These are phyloP conservation scores for Crithidia fasciculata DNA, from an alignment of 208 protist species.

Conservation along the genomic window DNA sequence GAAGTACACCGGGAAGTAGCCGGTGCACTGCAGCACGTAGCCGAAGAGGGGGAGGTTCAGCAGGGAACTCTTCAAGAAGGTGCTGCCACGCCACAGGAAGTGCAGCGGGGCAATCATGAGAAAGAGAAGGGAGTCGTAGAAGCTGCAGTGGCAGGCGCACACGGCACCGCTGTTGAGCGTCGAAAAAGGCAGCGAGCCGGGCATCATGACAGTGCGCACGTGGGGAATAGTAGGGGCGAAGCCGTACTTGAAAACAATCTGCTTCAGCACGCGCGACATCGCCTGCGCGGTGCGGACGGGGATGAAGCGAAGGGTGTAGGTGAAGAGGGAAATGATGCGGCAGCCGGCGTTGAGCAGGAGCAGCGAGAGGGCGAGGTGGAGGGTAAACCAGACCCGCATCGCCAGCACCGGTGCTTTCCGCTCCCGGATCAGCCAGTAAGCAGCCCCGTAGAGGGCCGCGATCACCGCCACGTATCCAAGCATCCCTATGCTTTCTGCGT, in stretches of 20 bases:
- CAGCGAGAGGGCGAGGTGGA: conserved; percentile 38
- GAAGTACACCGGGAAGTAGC: conserved; percentile 85
- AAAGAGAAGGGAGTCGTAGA: conserved; percentile 75
- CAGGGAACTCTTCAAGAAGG: conserved; percentile 71
- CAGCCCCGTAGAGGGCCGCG: conserved; percentile 33
- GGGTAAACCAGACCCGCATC: conserved; percentile 64
- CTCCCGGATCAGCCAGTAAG: conserved; percentile 44
- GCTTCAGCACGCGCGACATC: conserved; percentile 41
- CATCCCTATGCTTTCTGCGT: conserved; percentile 10
- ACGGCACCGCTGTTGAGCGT: conserved; percentile 35
- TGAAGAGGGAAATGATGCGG: conserved; percentile 29
- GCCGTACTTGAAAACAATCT: conserved; percentile 43
- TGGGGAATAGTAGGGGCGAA: conserved; percentile 49
- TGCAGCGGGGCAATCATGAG: conserved; percentile 42
- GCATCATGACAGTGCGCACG: conserved; percentile 51
- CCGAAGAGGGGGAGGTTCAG: conserved; percentile 71
- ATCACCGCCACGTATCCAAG: conserved; percentile 18
- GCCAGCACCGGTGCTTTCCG: conserved; percentile 50
- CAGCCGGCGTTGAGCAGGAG: conserved; percentile 39
- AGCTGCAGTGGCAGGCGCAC: conserved; percentile 76
- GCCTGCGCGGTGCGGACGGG: conserved; percentile 27
- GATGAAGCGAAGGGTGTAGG: conserved; percentile 37
- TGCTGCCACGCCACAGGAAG: conserved; percentile 45
- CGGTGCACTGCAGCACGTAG: conserved; percentile 54
- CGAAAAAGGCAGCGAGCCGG: conserved; percentile 46